Evolutionary conservation across 208 protist species (phyloP), one percentile per base, ranked within the genome.

Genomic region (Acanthamoeba rhysodes): DNA sequence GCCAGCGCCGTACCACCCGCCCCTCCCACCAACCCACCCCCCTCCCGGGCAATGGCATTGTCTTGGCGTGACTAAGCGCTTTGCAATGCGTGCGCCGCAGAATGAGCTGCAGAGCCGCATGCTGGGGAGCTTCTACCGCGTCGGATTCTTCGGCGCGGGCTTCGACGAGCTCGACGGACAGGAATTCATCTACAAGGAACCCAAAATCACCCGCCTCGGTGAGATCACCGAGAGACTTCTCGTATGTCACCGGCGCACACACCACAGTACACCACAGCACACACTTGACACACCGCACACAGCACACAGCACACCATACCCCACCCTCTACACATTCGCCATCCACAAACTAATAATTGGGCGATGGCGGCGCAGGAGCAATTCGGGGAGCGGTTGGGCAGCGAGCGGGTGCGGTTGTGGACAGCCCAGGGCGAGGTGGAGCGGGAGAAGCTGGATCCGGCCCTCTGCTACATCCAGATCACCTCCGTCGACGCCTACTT

Each of bases 131-230:
- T 98, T 97, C n/a, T 98, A 97, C 70, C 53, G 96, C 29, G 96
- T 98, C 27, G 95, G 41, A 32, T 97, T 97, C 84, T 97, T 95
- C 88, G 96, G 97, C 37, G 62, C 59, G 10, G 27, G 10, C 5
- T 96, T 97, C 7, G 95, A 95, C 50, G 95, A 97, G 24, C 62
- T 97, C 0, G 50, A 96, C 53, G 94, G 95, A 1, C 53, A 78
- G 14, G 96, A 98, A 29, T 98, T 97, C 72, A 87, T 98, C 41
- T 98, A 98, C 72, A 97, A 98, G 68, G 96, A 97, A 48, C 97
- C 96, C 10, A 97, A 97, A 29, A 57, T 97, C 2, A 97, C 95
- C 12, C 95, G 85, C 93, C 70, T 97, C 3, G 80, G 64, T n/a
- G 84, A 88, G 18, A 18, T 97, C 0, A 74, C 80, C 9, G 96